These are phyloP conservation scores for Artemisia argyi DNA, from an alignment of 129 eudicot genomes.

Conservation along the genomic window DNA sequence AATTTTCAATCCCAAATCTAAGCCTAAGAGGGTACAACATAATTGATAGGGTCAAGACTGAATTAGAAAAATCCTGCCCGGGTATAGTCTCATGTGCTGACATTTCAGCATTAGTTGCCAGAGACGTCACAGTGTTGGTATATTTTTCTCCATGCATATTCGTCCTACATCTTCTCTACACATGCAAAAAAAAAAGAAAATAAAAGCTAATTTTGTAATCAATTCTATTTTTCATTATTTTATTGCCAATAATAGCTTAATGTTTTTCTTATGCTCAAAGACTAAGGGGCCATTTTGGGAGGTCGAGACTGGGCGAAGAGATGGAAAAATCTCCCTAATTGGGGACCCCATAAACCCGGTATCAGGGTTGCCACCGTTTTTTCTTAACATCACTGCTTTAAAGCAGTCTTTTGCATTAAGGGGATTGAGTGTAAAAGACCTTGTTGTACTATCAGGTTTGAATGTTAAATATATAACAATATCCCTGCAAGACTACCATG, in stretches of 20 bases:
- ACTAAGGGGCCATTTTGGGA: slow-evolving; percentile 57
- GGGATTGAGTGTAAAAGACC: slow-evolving; percentile 58
- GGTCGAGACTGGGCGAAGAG: slow-evolving; percentile 74
- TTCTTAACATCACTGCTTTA: slow-evolving; percentile 33
- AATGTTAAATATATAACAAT: neutral
- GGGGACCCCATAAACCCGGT: slow-evolving; percentile 35
- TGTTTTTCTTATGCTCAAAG: slow-evolving; percentile 28
- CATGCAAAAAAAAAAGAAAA: neutral
- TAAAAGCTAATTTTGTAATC: neutral
- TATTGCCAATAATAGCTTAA: neutral
- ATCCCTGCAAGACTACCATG: too few relatives aligned
- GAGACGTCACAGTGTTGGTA: slow-evolving; percentile 52
- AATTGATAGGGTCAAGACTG: slow-evolving; percentile 52
- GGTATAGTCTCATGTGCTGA: slow-evolving; percentile 78
- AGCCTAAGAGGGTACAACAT: slow-evolving; percentile 55
- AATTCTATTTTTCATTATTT: neutral
- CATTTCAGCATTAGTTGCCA: slow-evolving; percentile 47
- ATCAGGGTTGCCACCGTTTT: slow-evolving; percentile 46
- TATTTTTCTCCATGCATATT: neutral
- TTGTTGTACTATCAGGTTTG: slow-evolving; percentile 64
- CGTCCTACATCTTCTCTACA: neutral
- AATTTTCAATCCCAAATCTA: slow-evolving; percentile 48
- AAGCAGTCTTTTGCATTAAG: slow-evolving; percentile 31
- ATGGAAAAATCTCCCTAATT: slow-evolving; percentile 50
- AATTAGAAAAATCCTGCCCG: slow-evolving; percentile 50